These are phyloP conservation scores for Colletotrichum tabaci DNA, from an alignment of 2,329 filamentous ascomycete species.

Conservation along the genomic window DNA sequence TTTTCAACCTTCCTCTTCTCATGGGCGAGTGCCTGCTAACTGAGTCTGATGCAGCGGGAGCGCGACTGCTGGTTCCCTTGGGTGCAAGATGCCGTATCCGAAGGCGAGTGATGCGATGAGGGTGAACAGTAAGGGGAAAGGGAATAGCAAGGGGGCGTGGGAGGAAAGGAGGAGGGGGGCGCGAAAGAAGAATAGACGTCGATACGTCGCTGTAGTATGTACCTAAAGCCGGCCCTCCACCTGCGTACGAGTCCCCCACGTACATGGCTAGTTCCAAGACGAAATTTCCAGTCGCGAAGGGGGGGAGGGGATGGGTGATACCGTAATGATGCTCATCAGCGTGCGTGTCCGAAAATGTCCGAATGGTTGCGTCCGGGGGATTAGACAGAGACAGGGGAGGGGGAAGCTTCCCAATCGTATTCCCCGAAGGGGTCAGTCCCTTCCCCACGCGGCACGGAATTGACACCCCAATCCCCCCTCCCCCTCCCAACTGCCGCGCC, in stretches of 20 bases:
- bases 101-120: background rate
- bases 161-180: background rate
- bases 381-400: background rate
- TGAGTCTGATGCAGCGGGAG: slow-evolving; percentile 1
- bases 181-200: background rate
- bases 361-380: background rate
- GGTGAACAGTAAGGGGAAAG: background rate
- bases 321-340: background rate
- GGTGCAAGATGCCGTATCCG: slow-evolving; percentile 1
- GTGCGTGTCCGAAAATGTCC: slow-evolving; percentile 3
- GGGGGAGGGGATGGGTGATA: background rate
- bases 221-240: no score
- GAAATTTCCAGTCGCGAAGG: background rate
- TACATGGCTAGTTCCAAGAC: slow-evolving; percentile 2
- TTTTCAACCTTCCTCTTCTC: no score
- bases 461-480: background rate
- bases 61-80: slow-evolving; percentile 17
- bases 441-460: background rate
- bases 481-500: no score
- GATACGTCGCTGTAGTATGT: no score
- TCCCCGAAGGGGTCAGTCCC: background rate
- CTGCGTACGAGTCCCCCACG: slow-evolving; percentile 1
- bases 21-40: no score
- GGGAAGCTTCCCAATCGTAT: background rate
- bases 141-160: background rate